A percentile compares a stretch with the other conserved stretches of the same genome.
phyloP scores from a whole-genome alignment of 306 rosid genomes.

The Quercus glauca region DNA sequence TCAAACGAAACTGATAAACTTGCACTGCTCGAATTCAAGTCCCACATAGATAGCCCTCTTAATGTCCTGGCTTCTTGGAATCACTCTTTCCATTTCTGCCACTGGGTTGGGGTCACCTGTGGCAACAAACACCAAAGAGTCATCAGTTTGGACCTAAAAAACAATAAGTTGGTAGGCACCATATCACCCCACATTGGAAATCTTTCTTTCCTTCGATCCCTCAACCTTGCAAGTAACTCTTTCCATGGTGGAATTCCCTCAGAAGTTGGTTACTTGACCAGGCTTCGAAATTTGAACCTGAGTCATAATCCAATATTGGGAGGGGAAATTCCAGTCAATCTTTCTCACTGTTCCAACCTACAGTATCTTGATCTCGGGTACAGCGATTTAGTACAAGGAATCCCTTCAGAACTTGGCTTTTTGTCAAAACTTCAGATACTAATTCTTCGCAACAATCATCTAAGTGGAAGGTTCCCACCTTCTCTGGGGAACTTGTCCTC shows the following conservation, averaged over 20 bases:
- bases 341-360: background rate
- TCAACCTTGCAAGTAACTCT: background rate
- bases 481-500: background rate
- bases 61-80: constrained; percentile 6
- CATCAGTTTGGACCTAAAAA: background rate
- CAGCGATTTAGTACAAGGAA: background rate
- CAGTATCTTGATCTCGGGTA: background rate
- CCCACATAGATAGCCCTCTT: background rate
- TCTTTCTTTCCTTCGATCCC: background rate
- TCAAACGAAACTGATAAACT: constrained; percentile 1
- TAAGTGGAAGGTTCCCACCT: background rate
- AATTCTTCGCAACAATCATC: background rate
- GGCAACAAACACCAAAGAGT: constrained; percentile 6
- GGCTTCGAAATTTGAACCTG: background rate
- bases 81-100: constrained; percentile 12
- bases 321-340: constrained; percentile 1
- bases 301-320: background rate
- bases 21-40: constrained; percentile 14
- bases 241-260: background rate
- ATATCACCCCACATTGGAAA: constrained; percentile 8
- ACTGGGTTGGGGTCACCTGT: constrained; percentile 15
- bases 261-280: background rate
- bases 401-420: background rate
- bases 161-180: background rate
- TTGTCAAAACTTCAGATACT: background rate